Conservation (phyloP, 2,329 filamentous ascomycete genomes). For the Alternaria tenuissima region DNA sequence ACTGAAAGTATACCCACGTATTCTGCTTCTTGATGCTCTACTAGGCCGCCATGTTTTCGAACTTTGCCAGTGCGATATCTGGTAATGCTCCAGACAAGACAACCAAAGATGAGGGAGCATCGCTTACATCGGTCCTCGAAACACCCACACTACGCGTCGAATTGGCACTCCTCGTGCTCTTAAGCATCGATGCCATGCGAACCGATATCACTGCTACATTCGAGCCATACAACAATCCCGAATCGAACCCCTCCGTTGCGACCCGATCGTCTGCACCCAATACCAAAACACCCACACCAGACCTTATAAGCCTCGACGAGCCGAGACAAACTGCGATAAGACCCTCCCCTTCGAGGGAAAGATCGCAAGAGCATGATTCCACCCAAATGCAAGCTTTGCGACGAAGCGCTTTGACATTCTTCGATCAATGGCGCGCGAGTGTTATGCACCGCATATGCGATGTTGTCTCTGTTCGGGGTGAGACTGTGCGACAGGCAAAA, state of each 20-base stretch:
- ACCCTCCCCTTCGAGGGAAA: constrained; percentile 32
- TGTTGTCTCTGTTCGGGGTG: constrained; percentile 55
- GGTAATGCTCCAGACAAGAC: background rate
- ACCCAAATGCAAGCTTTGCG: constrained; percentile 69
- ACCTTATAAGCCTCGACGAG: constrained; percentile 44
- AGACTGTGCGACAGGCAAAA: constrained; percentile 48
- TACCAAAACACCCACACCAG: constrained; percentile 18
- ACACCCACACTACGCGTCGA: constrained; percentile 54
- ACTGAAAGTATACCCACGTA: background rate
- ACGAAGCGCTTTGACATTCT: constrained; percentile 72
- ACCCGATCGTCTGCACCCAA: constrained; percentile 14
- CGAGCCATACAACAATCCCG: constrained; percentile 33
- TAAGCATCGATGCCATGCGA: constrained; percentile 57
- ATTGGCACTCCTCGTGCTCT: constrained; percentile 57
- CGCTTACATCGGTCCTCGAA: constrained; percentile 50
- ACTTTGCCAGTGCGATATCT: constrained; percentile 5
- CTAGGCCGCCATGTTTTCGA: constrained; percentile 2
- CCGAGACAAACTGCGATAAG: constrained; percentile 35
- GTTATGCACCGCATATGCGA: constrained; percentile 76
- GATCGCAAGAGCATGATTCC: constrained; percentile 59
- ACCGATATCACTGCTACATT: constrained; percentile 37
- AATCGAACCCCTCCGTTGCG: constrained; percentile 15
- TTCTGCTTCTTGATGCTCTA: background rate
- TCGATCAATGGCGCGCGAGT: constrained; percentile 79
- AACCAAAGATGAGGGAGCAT: constrained; percentile 38